These are phyloP conservation scores for Ganoderma multipileum DNA, from an alignment of 1,284 basidiomycete genomes.

Conservation along the genomic window DNA sequence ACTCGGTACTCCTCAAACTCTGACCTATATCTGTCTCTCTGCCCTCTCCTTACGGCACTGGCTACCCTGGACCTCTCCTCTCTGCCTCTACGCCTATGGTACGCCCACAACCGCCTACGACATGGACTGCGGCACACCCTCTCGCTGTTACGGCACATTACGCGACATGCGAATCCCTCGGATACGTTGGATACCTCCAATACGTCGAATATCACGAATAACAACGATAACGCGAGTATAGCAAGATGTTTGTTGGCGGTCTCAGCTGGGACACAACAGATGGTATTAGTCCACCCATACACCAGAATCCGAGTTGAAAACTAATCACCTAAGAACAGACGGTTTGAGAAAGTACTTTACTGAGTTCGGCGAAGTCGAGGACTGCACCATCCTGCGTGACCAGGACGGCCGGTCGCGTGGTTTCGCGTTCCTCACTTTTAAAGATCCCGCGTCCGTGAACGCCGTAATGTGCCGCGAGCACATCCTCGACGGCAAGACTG, in stretches of 20 bases:
- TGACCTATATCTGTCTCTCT: slow-evolving; percentile 35
- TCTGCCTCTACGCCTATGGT: slow-evolving; percentile 24
- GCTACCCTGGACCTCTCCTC: slow-evolving; percentile 21
- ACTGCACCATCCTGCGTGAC: slow-evolving; percentile 94
- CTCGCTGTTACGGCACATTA: slow-evolving; percentile 25
- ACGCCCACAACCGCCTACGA: slow-evolving; percentile 14
- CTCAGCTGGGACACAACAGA: slow-evolving; percentile 98
- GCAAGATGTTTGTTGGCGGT: slow-evolving; percentile 98
- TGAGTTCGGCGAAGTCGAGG: slow-evolving; percentile 83
- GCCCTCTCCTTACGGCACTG: slow-evolving; percentile 16
- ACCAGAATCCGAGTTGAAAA: slow-evolving; percentile 8
- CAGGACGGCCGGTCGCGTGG: slow-evolving; percentile 87
- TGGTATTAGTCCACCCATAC: slow-evolving; percentile 57
- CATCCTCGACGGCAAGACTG: slow-evolving; percentile 85
- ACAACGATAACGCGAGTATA: slow-evolving; percentile 46
- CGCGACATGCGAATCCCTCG: slow-evolving; percentile 18
- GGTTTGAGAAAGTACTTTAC: slow-evolving; percentile 73
- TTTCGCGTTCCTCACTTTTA: slow-evolving; percentile 94
- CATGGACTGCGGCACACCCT: slow-evolving; percentile 10
- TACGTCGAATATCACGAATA: slow-evolving; percentile 12
- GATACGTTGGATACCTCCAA: slow-evolving; percentile 8
- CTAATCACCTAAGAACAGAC: slow-evolving; percentile 50
- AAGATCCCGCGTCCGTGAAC: slow-evolving; percentile 79
- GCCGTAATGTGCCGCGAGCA: slow-evolving; percentile 85
- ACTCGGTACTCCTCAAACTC: slow-evolving; percentile 37